Conservation (phyloP, 1,139 yeast species). For the Candida dubliniensis region DNA sequence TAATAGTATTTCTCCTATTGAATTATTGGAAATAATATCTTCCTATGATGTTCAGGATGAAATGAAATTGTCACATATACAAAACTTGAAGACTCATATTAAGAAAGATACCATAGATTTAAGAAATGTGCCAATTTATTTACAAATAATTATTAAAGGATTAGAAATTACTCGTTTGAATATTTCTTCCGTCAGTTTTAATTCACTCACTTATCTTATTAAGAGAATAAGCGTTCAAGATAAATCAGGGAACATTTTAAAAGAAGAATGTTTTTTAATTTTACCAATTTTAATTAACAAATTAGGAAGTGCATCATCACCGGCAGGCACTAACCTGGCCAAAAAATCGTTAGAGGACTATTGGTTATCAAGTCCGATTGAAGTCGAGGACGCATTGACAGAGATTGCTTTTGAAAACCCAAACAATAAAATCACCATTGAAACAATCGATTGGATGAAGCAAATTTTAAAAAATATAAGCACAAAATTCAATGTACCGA, state of each 20-base stretch:
- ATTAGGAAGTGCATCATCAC: slow-evolving; percentile 44
- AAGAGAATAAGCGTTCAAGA: slow-evolving; percentile 79
- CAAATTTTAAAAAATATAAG: slow-evolving; percentile 32
- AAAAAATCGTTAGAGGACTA: slow-evolving; percentile 60
- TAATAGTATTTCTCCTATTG: slow-evolving; percentile 13
- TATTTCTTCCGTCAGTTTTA: slow-evolving; percentile 55
- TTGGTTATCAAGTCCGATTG: slow-evolving; percentile 62
- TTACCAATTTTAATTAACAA: slow-evolving; percentile 59
- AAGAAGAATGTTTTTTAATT: slow-evolving; percentile 47
- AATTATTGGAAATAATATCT: slow-evolving; percentile 25
- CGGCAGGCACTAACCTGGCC: slow-evolving; percentile 32
- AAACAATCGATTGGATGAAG: slow-evolving; percentile 36
- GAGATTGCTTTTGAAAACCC: slow-evolving; percentile 51
- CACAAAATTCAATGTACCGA: slow-evolving; percentile 32
- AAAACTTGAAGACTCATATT: slow-evolving; percentile 63
- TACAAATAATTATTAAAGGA: slow-evolving; percentile 55
- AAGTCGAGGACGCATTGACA: slow-evolving; percentile 51
- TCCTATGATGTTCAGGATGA: slow-evolving; percentile 19
- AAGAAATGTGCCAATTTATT: slow-evolving; percentile 51
- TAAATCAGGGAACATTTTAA: slow-evolving; percentile 44
- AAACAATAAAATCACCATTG: slow-evolving; percentile 45
- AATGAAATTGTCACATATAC: slow-evolving; percentile 40
- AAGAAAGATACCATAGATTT: slow-evolving; percentile 65
- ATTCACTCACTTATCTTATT: slow-evolving; percentile 71
- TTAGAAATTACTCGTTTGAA: slow-evolving; percentile 40